A percentile compares a stretch with the other conserved stretches of the same genome.
phyloP scores from a whole-genome alignment of 768 basidiomycete species.

The Clitopilus hobsonii region DNA sequence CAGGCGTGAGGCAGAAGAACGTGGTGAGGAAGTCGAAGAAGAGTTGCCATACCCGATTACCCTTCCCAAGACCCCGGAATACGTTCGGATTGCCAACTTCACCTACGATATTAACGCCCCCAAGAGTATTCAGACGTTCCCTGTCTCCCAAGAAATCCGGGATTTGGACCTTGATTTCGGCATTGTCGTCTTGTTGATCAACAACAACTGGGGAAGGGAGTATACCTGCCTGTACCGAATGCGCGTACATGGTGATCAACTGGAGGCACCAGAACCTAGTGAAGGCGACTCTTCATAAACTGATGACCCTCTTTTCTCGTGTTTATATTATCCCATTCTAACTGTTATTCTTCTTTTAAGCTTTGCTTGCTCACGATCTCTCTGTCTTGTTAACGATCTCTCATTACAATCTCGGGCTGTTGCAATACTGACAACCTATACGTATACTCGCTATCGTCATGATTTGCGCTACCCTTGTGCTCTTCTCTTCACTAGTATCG shows the following conservation, averaged over 20 bases:
- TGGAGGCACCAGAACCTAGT: slow-evolving; percentile 36
- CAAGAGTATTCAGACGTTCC: slow-evolving; percentile 74
- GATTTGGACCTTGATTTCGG: slow-evolving; percentile 80
- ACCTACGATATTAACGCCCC: slow-evolving; percentile 56
- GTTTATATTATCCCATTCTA: slow-evolving; percentile 4
- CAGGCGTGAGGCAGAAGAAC: slow-evolving; percentile 26
- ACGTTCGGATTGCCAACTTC: slow-evolving; percentile 65
- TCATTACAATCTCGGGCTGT: not conserved
- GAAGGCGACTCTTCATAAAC: slow-evolving; percentile 4
- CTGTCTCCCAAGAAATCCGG: slow-evolving; percentile 61
- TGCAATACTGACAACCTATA: not conserved
- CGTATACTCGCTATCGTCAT: not conserved
- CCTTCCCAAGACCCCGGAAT: slow-evolving; percentile 42
- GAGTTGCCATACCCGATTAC: slow-evolving; percentile 39
- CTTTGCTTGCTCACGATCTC: not conserved
- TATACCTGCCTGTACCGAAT: slow-evolving; percentile 89
- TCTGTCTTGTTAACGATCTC: not conserved
- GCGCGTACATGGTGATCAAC: slow-evolving; percentile 67
- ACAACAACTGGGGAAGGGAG: slow-evolving; percentile 82
- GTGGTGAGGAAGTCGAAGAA: slow-evolving; percentile 25
- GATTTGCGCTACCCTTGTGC: not conserved
- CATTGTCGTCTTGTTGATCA: slow-evolving; percentile 73
- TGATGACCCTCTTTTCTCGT: not conserved
- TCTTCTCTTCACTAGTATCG: not conserved
- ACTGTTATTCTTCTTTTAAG: slow-evolving; percentile 7